These are phyloP conservation scores for Auriscalpium vulgare DNA, from an alignment of 768 basidiomycete species.

Conservation along the genomic window DNA sequence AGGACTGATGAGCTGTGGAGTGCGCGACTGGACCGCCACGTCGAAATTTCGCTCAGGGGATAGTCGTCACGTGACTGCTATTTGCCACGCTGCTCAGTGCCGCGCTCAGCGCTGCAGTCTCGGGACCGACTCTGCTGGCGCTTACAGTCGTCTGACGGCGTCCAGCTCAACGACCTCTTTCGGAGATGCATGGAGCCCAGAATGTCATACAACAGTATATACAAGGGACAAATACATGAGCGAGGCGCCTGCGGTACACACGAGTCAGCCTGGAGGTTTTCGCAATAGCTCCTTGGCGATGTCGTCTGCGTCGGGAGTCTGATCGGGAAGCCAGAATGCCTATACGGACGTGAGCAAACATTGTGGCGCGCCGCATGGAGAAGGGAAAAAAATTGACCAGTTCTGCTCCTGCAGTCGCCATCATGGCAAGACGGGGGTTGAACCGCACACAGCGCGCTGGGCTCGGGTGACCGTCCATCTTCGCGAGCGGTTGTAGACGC, in stretches of 20 bases:
- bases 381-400: slow-evolving; percentile 41
- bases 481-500: slow-evolving; percentile 41
- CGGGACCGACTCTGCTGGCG: too few relatives aligned
- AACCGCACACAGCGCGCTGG: slow-evolving; percentile 82
- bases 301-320: slow-evolving; percentile 59
- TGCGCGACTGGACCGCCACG: not conserved
- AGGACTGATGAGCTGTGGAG: not conserved
- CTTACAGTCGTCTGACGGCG: too few relatives aligned
- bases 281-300: slow-evolving; percentile 62
- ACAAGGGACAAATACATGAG: not conserved
- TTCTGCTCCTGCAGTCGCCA: slow-evolving; percentile 77
- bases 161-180: too few relatives aligned
- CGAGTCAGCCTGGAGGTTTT: slow-evolving; percentile 28
- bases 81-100: not conserved
- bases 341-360: slow-evolving; percentile 14
- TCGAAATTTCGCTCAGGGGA: not conserved
- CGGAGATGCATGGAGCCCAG: too few relatives aligned
- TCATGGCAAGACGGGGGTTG: slow-evolving; percentile 86
- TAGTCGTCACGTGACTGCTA: not conserved
- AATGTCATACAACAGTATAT: not conserved
- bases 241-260: not conserved
- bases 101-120: too few relatives aligned
- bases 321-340: slow-evolving; percentile 67
- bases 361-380: too few relatives aligned
- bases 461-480: slow-evolving; percentile 74